A percentile compares a stretch with the other conserved stretches of the same genome.
These are phyloP conservation scores for Colletotrichum trifolii DNA, from an alignment of 2,329 filamentous ascomycete species.

Conservation along the genomic window DNA sequence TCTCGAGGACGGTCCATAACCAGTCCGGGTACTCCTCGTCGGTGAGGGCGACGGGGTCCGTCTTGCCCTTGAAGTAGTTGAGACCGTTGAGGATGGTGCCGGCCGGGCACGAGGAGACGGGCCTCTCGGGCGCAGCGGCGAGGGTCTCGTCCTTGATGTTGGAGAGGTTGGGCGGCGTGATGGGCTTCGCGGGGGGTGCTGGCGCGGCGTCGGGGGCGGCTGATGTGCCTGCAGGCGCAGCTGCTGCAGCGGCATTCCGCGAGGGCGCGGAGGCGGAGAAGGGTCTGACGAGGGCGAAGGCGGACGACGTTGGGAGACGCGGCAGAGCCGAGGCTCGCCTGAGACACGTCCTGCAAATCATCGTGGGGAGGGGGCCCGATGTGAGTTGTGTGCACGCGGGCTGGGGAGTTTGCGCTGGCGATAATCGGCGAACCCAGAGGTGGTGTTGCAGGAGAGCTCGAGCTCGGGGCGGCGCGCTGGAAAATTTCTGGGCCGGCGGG, in stretches of 20 bases:
- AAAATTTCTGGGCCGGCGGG: conserved; percentile 39
- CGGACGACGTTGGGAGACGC: conserved; percentile 39
- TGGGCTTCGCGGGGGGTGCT: conserved; percentile 49
- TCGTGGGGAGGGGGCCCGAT: conserved; percentile 34
- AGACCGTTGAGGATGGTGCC: conserved; percentile 79
- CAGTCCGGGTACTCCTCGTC: conserved; percentile 84
- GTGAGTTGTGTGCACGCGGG: neutral
- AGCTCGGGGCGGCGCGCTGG: conserved; percentile 21
- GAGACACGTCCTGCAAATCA: conserved; percentile 62
- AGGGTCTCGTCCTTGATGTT: conserved; percentile 43
- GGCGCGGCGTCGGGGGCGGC: conserved; percentile 38
- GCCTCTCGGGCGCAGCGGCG: conserved; percentile 43
- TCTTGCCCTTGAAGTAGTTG: conserved; percentile 79
- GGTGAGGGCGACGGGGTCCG: conserved; percentile 77
- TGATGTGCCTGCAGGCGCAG: conserved; percentile 5
- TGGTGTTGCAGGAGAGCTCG: conserved; percentile 31
- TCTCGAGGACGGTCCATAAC: conserved; percentile 80
- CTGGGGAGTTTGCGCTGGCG: conserved; percentile 4
- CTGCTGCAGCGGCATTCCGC: conserved; percentile 27
- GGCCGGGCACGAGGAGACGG: conserved; percentile 66
- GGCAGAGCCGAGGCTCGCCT: conserved; percentile 54
- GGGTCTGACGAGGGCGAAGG: conserved; percentile 43
- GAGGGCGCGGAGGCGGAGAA: conserved; percentile 53
- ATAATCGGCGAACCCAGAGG: conserved; percentile 11
- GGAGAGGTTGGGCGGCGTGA: conserved; percentile 45